Base-by-base conservation (phyloP, 2,329 filamentous ascomycete genomes). In the Claviceps humidiphila region DNA sequence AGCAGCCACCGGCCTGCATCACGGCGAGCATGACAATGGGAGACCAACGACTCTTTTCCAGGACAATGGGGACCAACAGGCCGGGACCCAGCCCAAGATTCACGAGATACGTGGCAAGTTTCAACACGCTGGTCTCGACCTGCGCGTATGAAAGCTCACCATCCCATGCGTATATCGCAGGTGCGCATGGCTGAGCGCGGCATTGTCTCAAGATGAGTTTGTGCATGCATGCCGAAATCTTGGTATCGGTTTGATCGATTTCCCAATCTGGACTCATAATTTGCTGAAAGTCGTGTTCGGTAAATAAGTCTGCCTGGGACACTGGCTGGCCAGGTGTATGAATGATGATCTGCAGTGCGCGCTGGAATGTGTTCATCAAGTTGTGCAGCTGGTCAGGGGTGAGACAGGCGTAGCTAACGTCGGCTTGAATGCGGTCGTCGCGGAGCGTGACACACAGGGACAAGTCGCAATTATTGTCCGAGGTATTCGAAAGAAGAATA, bases 11-110 rank as follows among this genome's bases (percentile, higher is more conserved):
- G 4, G 74, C 67, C 58, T 86, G 84, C 44, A 88, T 68, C 1
- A 83, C 74, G 0, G 84, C 84, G 20, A 90, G 71, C 55, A 90
- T 82, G 6, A 82, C 76, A 41, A 88, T 69, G 47, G 88, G 84
- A 0, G 86, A 74, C 63, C 84, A 77, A 14, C 81, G 68, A 20
- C 78, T 85, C 66, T 87, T 89, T 44, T 86, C 80, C 60, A 89
- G 73, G 17, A 83, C 76, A 5, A 89, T 72, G 5, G 81, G 81
- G 1, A 89, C 74, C 4, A 85, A 69, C 7, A 77, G 71, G 9
- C 78, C 75, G 0, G 73, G 69, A 0, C 68, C 64, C 0, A 80
- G 71, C 0, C 78, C 78, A 13, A 72, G 64, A 22, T 72, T 68
- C 2, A 73, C 62, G 0, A 88, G 70, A 49, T 74, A 67, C 2